Base-by-base conservation (phyloP, 140 eudicot genomes). In the Erigeron philadelphicus region DNA sequence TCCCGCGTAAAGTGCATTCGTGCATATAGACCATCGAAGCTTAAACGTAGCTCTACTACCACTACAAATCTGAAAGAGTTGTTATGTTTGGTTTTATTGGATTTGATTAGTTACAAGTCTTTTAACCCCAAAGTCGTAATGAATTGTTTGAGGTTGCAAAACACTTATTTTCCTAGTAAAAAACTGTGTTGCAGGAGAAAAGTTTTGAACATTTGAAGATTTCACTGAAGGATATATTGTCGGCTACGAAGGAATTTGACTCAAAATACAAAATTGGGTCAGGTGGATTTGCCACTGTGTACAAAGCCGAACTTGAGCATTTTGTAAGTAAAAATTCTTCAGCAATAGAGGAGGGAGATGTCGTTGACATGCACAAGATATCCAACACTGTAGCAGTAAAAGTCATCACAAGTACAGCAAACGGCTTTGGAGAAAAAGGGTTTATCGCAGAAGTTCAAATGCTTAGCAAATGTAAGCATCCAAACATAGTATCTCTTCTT, bases 401-500 rank as follows among this genome's bases (percentile, higher is more conserved):
- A 10, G 56, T 41, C 18, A 3, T 42, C 18, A 1, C 17, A 0
- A 6, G 17, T 5, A 2, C 5, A 40, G 6, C 15, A 35, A 11
- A 13, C 2, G 7, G 11, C 9, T 1, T 4, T 8, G 53, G 11
- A 42, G 43, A 65, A 45, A 3, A 65, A 65, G 18, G 4, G 9
- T 65, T 65, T 12, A 10, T 5, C 12, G 23, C 58, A 15, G 71
- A 66, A 46, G 21, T 66, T 10, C 43, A 46, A 46, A 31, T 21
- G 6, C 71, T 66, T 66, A 11, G 19, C 12, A 3, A 11, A 7
- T 38, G 13, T 66, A 19, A 47, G 71, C 71, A 65, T 45, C 43
- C 2, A 6, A 66, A 47, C 21, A 46, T 66, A 46, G 58, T 47
- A 43, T 11, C 71, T 7, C 58, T 66, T 19, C 18, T 66, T 23